Evolutionary conservation across 1,139 yeast species (phyloP).

Genomic region (Protomyces inouyei): DNA sequence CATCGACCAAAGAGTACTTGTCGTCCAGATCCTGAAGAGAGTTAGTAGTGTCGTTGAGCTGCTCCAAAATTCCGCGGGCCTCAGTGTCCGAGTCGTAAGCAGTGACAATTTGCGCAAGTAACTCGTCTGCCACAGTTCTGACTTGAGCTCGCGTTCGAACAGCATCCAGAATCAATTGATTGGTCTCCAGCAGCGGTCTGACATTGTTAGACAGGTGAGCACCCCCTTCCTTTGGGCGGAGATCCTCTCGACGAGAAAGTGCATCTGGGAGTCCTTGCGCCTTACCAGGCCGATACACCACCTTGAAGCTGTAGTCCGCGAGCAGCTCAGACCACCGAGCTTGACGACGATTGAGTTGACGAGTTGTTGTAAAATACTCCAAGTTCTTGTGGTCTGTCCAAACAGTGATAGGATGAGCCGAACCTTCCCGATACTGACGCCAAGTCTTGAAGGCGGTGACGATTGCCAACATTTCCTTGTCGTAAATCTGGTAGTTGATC

Average conservation of each 20-base stretch:
- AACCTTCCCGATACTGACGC: not conserved
- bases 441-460: not conserved
- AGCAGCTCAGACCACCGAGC: constrained; percentile 3
- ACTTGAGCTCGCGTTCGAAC: too few species aligned
- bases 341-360: not conserved
- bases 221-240: not conserved
- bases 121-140: too few species aligned
- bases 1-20: too few species aligned
- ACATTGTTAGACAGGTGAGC: too few species aligned
- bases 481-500: constrained; percentile 2
- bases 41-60: too few species aligned
- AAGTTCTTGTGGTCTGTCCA: not conserved
- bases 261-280: not conserved
- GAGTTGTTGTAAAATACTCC: not conserved
- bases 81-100: too few species aligned
- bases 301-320: not conserved
- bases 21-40: too few species aligned
- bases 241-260: not conserved
- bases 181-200: too few species aligned
- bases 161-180: too few species aligned
- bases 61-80: too few species aligned
- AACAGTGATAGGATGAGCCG: not conserved
- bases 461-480: not conserved
- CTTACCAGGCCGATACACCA: not conserved
- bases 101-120: too few species aligned